Evolutionary conservation across 2,329 filamentous ascomycete species (phyloP).

Genomic region (Aspergillus sp.): DNA sequence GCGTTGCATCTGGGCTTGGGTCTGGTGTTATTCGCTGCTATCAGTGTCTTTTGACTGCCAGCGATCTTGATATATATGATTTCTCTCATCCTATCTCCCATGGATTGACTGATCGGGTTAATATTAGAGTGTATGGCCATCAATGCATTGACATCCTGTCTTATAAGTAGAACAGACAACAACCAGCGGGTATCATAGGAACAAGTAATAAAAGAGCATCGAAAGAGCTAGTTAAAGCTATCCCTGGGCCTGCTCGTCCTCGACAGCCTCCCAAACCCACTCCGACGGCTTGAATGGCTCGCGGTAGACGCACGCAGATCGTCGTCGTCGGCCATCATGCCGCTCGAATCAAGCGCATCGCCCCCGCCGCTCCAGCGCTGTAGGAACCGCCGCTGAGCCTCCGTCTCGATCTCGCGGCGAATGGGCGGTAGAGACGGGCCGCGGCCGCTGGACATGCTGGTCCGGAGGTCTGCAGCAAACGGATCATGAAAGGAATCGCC

Average conservation of each 20-base stretch:
- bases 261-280: slow-evolving; percentile 31
- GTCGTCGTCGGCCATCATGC: slow-evolving; percentile 25
- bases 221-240: slow-evolving; percentile 41
- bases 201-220: not conserved
- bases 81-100: no score
- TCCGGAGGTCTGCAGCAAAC: slow-evolving; percentile 20
- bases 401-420: slow-evolving; percentile 23
- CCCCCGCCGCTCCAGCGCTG: slow-evolving; percentile 31
- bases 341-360: slow-evolving; percentile 27
- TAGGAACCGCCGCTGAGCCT: slow-evolving; percentile 31
- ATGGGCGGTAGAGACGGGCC: slow-evolving; percentile 20
- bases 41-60: no score
- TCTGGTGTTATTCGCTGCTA: no score
- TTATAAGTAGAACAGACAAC: not conserved
- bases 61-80: no score
- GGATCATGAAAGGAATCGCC: slow-evolving; percentile 17
- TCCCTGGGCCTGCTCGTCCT: slow-evolving; percentile 36
- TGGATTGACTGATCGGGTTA: no score
- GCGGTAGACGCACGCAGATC: slow-evolving; percentile 25
- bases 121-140: no score
- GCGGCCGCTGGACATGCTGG: slow-evolving; percentile 25
- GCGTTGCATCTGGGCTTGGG: no score
- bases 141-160: no score
- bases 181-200: not conserved
- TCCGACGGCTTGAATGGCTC: slow-evolving; percentile 23